Conservation (phyloP, 202 grass and related monocot genomes). For the Saccharum hybrid region DNA sequence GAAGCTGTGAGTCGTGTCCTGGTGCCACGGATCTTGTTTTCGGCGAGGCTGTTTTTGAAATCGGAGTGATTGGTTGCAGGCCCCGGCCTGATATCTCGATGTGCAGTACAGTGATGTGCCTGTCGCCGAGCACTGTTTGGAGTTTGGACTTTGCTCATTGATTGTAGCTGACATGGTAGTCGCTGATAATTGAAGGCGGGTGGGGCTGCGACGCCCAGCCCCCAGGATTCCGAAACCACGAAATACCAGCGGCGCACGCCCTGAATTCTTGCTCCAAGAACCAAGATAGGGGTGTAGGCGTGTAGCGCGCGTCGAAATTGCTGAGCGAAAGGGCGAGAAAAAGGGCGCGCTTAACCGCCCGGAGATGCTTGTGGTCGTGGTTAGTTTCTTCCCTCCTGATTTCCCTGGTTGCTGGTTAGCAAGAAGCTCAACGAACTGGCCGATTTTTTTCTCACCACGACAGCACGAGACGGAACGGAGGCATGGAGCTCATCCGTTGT, state of each 20-base stretch:
- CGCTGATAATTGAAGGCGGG: slow-evolving; percentile 7
- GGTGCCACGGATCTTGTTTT: slow-evolving; percentile 38
- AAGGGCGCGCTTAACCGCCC: too few relatives aligned
- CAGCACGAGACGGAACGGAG: slow-evolving; percentile 34
- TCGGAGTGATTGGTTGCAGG: slow-evolving; percentile 26
- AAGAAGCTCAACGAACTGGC: background rate
- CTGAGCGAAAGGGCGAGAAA: too few relatives aligned
- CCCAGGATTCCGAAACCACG: background rate
- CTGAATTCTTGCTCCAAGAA: background rate
- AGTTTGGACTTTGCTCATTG: slow-evolving; percentile 16
- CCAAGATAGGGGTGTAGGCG: too few relatives aligned
- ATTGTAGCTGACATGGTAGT: slow-evolving; percentile 34
- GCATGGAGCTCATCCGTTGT: background rate
- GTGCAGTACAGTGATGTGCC: too few relatives aligned
- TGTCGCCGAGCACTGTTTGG: slow-evolving; percentile 13
- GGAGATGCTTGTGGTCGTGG: background rate
- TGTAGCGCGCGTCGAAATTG: background rate
- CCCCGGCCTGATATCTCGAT: background rate
- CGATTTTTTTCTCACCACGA: background rate
- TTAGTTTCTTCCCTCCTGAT: background rate
- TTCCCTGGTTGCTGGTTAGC: background rate
- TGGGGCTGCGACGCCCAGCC: background rate
- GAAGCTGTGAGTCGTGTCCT: slow-evolving; percentile 44
- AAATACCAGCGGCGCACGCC: background rate
- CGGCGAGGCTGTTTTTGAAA: slow-evolving; percentile 35